Evolutionary conservation across 108 stramenopile species (phyloP).

Genomic region (Cyclotella baltica): DNA sequence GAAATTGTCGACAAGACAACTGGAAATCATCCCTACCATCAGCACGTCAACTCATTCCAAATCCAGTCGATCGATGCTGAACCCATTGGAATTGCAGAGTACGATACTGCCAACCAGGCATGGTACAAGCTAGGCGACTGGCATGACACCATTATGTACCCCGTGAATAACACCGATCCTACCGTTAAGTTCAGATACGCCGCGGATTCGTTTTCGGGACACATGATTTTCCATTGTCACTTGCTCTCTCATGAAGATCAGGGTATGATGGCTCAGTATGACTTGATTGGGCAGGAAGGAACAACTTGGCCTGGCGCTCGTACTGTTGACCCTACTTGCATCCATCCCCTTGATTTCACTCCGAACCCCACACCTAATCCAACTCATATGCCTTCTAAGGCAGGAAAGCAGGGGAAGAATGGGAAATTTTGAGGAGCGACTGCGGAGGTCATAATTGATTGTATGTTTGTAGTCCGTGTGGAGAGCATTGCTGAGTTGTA

Average conservation of each 20-base stretch:
- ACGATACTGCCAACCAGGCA: not conserved
- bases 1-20: not conserved
- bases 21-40: constrained; percentile 35
- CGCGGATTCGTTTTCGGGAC: constrained; percentile 16
- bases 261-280: constrained; percentile 42
- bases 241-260: constrained; percentile 24
- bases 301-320: not conserved
- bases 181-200: constrained; percentile 14
- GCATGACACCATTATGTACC: constrained; percentile 30
- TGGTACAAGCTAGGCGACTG: constrained; percentile 36
- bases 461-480: no score
- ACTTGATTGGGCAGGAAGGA: constrained; percentile 1
- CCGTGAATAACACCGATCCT: not conserved
- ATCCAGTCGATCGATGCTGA: not conserved
- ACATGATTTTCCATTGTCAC: constrained; percentile 46
- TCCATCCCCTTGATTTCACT: not conserved
- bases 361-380: not conserved
- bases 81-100: not conserved
- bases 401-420: not conserved
- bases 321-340: not conserved
- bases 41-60: constrained; percentile 27
- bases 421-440: no score
- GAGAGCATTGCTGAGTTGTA: no score
- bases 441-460: no score
- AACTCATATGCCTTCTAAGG: not conserved